Evolutionary conservation across 2,329 filamentous ascomycete genomes (phyloP).

Genomic region (Pyricularia sp.): DNA sequence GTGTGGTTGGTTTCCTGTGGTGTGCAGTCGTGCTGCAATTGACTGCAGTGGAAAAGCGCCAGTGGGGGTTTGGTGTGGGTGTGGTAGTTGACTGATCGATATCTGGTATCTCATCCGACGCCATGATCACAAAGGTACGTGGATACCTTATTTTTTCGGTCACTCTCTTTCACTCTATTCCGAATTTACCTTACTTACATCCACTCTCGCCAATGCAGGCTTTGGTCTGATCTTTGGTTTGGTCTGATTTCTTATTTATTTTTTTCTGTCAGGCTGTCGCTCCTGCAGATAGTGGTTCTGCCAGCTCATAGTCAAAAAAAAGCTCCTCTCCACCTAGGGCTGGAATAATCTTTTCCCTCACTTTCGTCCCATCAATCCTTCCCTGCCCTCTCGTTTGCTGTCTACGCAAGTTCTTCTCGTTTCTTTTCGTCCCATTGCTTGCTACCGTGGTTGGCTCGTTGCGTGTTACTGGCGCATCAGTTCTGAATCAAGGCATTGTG

Average conservation of each 20-base stretch:
- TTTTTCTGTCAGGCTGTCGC: background rate
- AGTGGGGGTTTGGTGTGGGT: background rate
- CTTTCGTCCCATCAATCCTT: constrained; percentile 2
- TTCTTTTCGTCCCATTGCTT: constrained; percentile 1
- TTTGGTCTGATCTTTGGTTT: background rate
- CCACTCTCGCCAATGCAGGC: background rate
- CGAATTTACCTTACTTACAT: background rate
- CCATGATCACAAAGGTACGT: background rate
- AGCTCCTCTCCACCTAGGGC: background rate
- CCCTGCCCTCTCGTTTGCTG: background rate
- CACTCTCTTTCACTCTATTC: background rate
- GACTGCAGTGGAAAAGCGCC: background rate
- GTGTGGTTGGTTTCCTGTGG: background rate
- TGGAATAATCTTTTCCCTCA: background rate
- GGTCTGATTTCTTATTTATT: background rate
- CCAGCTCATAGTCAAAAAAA: background rate
- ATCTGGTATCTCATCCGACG: background rate
- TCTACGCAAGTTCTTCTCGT: background rate
- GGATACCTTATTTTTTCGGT: background rate
- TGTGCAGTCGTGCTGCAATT: background rate
- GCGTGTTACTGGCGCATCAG: background rate
- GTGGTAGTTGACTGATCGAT: background rate
- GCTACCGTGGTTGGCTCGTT: background rate
- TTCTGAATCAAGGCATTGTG: background rate
- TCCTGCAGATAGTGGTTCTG: background rate